Evolutionary conservation across 176 grass and related monocot species (phyloP).

Genomic region (Oryza meyeriana): DNA sequence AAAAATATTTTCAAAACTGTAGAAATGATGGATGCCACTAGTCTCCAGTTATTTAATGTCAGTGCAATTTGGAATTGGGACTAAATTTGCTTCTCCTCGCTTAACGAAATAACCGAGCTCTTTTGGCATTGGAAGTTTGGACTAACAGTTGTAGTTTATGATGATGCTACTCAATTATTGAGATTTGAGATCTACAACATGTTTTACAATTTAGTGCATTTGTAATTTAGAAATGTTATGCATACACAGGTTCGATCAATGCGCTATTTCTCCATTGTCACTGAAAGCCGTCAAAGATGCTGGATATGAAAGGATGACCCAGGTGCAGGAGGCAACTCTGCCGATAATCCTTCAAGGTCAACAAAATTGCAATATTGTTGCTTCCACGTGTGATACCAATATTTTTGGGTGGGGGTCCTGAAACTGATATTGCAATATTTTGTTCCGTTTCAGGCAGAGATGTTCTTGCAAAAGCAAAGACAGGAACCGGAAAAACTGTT

Average conservation of each 20-base stretch:
- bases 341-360: constrained; percentile 64
- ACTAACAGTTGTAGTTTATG: too few relatives aligned
- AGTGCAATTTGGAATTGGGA: too few relatives aligned
- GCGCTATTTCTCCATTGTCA: constrained; percentile 51
- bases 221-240: background rate
- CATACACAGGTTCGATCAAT: constrained; percentile 66
- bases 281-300: constrained; percentile 55
- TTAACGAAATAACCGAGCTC: too few relatives aligned
- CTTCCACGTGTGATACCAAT: background rate
- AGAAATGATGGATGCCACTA: background rate
- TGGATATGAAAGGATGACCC: constrained; percentile 81
- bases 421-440: constrained; percentile 1
- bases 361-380: background rate
- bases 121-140: too few relatives aligned
- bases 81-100: too few relatives aligned
- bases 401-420: background rate
- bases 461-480: constrained; percentile 99
- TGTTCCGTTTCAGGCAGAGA: constrained; percentile 64
- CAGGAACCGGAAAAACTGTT: constrained; percentile 96
- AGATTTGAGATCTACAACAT: background rate
- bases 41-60: background rate
- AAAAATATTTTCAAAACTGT: background rate
- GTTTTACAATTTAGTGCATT: background rate
- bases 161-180: background rate
- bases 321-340: constrained; percentile 66